Conservation (phyloP, 805 yeast species). For the Wickerhamomyces alni region DNA sequence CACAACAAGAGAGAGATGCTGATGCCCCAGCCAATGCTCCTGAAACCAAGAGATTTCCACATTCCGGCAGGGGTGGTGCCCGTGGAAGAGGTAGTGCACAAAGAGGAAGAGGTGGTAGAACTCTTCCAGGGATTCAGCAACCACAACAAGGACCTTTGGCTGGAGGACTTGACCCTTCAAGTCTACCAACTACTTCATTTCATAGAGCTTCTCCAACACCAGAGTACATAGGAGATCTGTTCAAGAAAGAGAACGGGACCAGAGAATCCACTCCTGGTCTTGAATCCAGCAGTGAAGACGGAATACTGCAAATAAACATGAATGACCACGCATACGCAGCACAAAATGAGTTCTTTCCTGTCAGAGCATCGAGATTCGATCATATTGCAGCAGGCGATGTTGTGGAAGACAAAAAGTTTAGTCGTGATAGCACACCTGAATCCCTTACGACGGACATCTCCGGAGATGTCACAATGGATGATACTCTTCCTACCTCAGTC, state of each 20-base stretch:
- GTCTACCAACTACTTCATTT: slow-evolving; percentile 8
- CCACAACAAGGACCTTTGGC: slow-evolving; percentile 73
- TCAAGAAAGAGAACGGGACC: slow-evolving; percentile 20
- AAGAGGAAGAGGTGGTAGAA: slow-evolving; percentile 24
- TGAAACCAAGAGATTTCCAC: slow-evolving; percentile 4
- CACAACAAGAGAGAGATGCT: slow-evolving; percentile 79
- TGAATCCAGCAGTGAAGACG: slow-evolving; percentile 35
- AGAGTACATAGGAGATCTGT: slow-evolving; percentile 33
- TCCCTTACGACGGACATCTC: slow-evolving; percentile 13
- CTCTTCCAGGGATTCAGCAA: slow-evolving; percentile 44
- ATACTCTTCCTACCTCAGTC: slow-evolving; percentile 5
- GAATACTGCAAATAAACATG: slow-evolving; percentile 51
- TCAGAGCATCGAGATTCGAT: slow-evolving; percentile 55
- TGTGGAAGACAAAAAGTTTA: slow-evolving; percentile 1
- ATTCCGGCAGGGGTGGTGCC: slow-evolving; percentile 6
- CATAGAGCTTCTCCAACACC: slow-evolving; percentile 31
- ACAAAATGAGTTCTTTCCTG: slow-evolving; percentile 59
- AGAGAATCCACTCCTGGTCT: slow-evolving; percentile 21
- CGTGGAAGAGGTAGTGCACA: slow-evolving; percentile 14
- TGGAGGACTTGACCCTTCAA: slow-evolving; percentile 23
- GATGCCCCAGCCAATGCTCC: slow-evolving; percentile 44
- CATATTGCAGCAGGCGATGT: slow-evolving; percentile 26
- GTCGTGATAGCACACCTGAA: slow-evolving; percentile 21
- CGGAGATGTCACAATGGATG: slow-evolving; percentile 8
- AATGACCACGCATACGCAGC: slow-evolving; percentile 43